A percentile compares a stretch with the other conserved stretches of the same genome.
Evolutionary conservation across 106 monocot species (phyloP).

Genomic region (Chionographis japonica): DNA sequence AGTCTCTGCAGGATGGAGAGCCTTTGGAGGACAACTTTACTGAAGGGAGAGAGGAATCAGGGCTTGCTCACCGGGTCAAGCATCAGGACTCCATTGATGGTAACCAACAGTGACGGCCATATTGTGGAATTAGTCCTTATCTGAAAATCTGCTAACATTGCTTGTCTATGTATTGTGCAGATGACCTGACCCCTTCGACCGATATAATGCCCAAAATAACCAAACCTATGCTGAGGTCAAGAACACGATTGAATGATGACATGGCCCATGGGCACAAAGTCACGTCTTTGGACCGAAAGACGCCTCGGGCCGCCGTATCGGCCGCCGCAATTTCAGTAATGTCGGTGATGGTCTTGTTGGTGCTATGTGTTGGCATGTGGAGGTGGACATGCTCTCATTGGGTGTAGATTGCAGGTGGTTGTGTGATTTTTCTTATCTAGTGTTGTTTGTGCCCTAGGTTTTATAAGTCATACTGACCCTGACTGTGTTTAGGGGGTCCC

Average conservation of each 20-base stretch:
- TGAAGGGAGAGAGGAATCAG: too few species aligned
- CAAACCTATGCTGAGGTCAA: slow-evolving; percentile 4
- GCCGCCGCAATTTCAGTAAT: slow-evolving; percentile 1
- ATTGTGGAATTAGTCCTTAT: background rate
- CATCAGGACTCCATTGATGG: too few species aligned
- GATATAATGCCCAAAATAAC: background rate
- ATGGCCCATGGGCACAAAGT: slow-evolving; percentile 3
- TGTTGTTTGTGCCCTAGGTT: too few species aligned
- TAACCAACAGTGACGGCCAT: too few species aligned
- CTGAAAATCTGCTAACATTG: background rate
- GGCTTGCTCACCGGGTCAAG: too few species aligned
- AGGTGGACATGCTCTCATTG: too few species aligned
- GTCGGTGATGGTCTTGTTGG: slow-evolving; percentile 1
- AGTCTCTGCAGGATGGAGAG: too few species aligned
- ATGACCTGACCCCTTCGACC: background rate
- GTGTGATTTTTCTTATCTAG: too few species aligned
- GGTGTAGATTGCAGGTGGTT: too few species aligned
- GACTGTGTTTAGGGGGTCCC: too few species aligned
- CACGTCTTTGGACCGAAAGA: background rate
- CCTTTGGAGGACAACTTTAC: too few species aligned
- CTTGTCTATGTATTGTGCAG: background rate
- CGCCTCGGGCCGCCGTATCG: background rate
- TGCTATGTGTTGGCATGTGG: slow-evolving; percentile 19
- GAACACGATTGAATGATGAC: slow-evolving; percentile 1
- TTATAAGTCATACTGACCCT: too few species aligned